phyloP scores from a whole-genome alignment of 768 basidiomycete genomes.

The Boletus vermiculosoides region DNA sequence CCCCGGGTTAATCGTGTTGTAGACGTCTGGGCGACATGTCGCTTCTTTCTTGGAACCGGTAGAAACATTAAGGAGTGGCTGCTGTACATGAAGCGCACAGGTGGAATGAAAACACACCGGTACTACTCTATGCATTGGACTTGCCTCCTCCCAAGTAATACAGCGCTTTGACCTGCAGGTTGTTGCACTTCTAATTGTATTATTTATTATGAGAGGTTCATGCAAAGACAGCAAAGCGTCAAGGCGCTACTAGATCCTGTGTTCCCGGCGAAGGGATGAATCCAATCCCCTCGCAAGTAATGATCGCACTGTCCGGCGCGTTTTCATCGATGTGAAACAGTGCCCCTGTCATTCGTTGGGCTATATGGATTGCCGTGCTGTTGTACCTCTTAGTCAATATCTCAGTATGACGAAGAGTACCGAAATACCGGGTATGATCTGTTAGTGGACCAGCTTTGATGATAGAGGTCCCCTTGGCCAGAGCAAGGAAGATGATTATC shows the following conservation, averaged over 20 bases:
- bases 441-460: conserved; percentile 57
- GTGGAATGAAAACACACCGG: neutral
- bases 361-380: conserved; percentile 71
- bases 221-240: neutral
- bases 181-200: conserved; percentile 24
- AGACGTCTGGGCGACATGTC: conserved; percentile 88
- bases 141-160: conserved; percentile 22
- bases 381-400: neutral
- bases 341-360: conserved; percentile 65
- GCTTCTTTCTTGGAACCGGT: conserved; percentile 80
- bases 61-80: conserved; percentile 7
- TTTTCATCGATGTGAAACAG: conserved; percentile 55
- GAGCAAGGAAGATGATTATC: conserved; percentile 72
- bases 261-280: conserved; percentile 34
- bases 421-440: conserved; percentile 61
- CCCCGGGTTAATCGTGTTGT: conserved; percentile 5
- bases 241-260: neutral
- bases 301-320: conserved; percentile 39
- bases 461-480: conserved; percentile 62
- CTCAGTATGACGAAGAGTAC: neutral
- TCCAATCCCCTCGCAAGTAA: conserved; percentile 67
- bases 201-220: conserved; percentile 11
- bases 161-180: conserved; percentile 7
- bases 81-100: conserved; percentile 4
- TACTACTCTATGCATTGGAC: conserved; percentile 23